phyloP scores from a whole-genome alignment of 345 rosid genomes.

The Corchorus capsularis region DNA sequence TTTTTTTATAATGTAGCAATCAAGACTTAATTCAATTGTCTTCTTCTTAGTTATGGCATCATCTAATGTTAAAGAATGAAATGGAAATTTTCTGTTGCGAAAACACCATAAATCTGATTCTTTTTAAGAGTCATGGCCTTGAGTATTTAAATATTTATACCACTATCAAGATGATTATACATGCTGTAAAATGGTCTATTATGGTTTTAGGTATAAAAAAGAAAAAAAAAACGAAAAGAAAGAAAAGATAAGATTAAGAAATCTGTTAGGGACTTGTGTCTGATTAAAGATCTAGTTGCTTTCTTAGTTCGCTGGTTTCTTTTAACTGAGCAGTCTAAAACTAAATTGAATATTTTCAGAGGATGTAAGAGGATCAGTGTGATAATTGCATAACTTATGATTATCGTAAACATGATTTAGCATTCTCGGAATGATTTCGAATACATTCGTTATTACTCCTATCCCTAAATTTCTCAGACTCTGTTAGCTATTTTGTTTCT shows the following conservation, averaged over 20 bases:
- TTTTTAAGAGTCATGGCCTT: background rate
- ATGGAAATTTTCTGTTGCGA: slow-evolving; percentile 1
- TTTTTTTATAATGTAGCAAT: background rate
- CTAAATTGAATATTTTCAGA: background rate
- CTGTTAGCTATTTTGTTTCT: background rate
- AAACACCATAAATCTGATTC: background rate
- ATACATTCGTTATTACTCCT: background rate
- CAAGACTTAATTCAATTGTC: too few relatives aligned
- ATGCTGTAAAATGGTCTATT: background rate
- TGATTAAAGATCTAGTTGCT: background rate
- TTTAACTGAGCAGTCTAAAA: background rate
- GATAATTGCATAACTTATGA: background rate
- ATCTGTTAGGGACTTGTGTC: background rate
- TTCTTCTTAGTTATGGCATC: too few relatives aligned
- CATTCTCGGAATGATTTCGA: background rate
- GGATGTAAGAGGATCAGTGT: background rate
- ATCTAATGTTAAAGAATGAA: background rate
- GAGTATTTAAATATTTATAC: background rate
- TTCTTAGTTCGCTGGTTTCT: background rate
- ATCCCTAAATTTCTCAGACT: background rate
- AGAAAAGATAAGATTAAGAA: too few relatives aligned
- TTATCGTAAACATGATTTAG: background rate
- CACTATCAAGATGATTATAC: background rate
- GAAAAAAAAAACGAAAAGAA: too few relatives aligned
- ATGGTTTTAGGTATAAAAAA: background rate